Evolutionary conservation across 345 rosid genomes (phyloP).

Genomic region (Moringa oleifera): DNA sequence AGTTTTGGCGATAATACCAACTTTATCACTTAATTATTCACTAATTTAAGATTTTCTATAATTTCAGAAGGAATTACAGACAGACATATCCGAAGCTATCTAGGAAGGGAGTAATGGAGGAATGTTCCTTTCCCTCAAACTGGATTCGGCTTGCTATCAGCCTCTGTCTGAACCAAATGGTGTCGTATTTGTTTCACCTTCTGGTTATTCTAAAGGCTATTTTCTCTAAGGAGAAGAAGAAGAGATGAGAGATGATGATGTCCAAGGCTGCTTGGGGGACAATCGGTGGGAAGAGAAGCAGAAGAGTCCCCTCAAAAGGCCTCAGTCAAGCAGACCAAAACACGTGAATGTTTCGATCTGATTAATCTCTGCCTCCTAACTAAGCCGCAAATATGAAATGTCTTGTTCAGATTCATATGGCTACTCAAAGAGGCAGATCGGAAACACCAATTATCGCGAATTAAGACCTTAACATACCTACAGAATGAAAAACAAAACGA

Average conservation of each 20-base stretch:
- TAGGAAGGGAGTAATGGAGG: constrained; percentile 16
- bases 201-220: constrained; percentile 29
- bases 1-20: too few relatives aligned
- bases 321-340: constrained; percentile 5
- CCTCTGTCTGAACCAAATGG: constrained; percentile 40
- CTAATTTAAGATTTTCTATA: neutral
- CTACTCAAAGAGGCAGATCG: constrained; percentile 37
- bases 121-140: constrained; percentile 18
- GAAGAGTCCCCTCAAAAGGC: constrained; percentile 27
- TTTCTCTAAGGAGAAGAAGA: neutral
- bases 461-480: too few relatives aligned
- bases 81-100: constrained; percentile 18
- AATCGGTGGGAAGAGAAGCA: neutral
- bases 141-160: constrained; percentile 9
- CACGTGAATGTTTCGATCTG: neutral
- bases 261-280: constrained; percentile 27
- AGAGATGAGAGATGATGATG: constrained; percentile 2
- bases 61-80: neutral
- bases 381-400: constrained; percentile 22
- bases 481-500: too few relatives aligned
- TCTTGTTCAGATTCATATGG: constrained; percentile 14
- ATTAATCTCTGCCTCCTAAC: constrained; percentile 31
- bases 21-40: too few relatives aligned
- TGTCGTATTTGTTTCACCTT: constrained; percentile 8
- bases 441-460: too few relatives aligned